Percentiles rank a stretch among this genome's conserved stretches.
phyloP scores from a whole-genome alignment of 2,329 filamentous ascomycete genomes.

The Tolypocladium nubicola region DNA sequence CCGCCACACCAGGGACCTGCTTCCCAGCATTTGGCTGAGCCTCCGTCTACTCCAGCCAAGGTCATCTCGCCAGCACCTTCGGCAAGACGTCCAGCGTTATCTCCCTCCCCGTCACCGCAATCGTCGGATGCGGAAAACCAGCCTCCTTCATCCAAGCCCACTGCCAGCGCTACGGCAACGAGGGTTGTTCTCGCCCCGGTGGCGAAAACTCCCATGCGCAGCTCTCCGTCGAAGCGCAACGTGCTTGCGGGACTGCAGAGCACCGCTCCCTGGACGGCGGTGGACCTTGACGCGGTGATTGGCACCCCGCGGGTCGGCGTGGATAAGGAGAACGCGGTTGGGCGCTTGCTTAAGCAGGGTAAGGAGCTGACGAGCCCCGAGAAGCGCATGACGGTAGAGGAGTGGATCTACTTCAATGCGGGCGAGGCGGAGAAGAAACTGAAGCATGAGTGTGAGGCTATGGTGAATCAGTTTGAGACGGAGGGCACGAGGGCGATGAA shows the following conservation, averaged over 20 bases:
- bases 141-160: conserved; percentile 56
- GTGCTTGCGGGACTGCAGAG: conserved; percentile 44
- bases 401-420: conserved; percentile 83
- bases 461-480: conserved; percentile 74
- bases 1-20: neutral
- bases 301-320: conserved; percentile 27
- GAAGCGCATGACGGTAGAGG: conserved; percentile 83
- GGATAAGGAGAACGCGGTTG: conserved; percentile 42
- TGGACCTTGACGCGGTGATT: conserved; percentile 69
- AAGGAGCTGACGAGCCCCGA: conserved; percentile 62
- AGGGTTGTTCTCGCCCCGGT: conserved; percentile 35
- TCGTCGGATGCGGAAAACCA: conserved; percentile 74
- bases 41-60: conserved; percentile 32
- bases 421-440: conserved; percentile 69
- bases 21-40: conserved; percentile 9
- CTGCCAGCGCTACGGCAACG: conserved; percentile 33
- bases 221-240: conserved; percentile 54
- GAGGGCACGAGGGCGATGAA: conserved; percentile 72
- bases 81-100: conserved; percentile 42
- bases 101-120: conserved; percentile 59
- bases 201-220: conserved; percentile 35
- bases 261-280: conserved; percentile 56
- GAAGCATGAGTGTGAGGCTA: conserved; percentile 68
- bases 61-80: conserved; percentile 33
- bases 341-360: conserved; percentile 41